Percentiles rank a stretch among this genome's conserved stretches.
phyloP scores from a whole-genome alignment of 202 grass and related monocot genomes.

The Panicum virgatum region DNA sequence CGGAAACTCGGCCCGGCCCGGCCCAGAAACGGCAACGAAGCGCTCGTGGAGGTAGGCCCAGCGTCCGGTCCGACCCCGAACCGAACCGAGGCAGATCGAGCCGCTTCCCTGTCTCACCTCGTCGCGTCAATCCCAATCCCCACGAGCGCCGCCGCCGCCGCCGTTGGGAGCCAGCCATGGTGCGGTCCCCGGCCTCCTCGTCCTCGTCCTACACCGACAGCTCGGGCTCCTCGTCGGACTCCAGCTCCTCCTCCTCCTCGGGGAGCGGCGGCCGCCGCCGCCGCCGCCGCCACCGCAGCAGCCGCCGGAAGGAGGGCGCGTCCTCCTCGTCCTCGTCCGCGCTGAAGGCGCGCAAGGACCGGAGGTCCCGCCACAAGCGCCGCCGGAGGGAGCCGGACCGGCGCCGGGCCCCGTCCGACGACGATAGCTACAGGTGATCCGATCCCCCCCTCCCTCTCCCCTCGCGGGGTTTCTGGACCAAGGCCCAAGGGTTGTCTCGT shows the following conservation, averaged over 20 bases:
- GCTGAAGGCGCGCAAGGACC: constrained; percentile 77
- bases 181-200: constrained; percentile 35
- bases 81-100: neutral
- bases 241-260: constrained; percentile 26
- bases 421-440: constrained; percentile 50
- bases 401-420: constrained; percentile 34
- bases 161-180: constrained; percentile 45
- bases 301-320: constrained; percentile 42
- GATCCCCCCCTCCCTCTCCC: too few species aligned
- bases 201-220: too few species aligned
- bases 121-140: neutral
- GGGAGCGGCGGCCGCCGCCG: constrained; percentile 44
- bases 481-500: neutral
- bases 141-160: constrained; percentile 16
- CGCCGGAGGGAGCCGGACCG: constrained; percentile 27
- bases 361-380: constrained; percentile 58
- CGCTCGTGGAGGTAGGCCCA: too few species aligned
- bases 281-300: constrained; percentile 20
- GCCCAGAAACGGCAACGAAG: too few species aligned
- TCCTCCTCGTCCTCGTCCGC: constrained; percentile 33
- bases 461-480: neutral
- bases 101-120: neutral
- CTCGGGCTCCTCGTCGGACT: constrained; percentile 34
- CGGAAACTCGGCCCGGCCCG: neutral
- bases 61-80: too few species aligned